Percentiles rank a stretch among this genome's conserved stretches.
These are phyloP conservation scores for Chaetothyriales sp. DNA, from an alignment of 2,329 filamentous ascomycete genomes.

Conservation along the genomic window DNA sequence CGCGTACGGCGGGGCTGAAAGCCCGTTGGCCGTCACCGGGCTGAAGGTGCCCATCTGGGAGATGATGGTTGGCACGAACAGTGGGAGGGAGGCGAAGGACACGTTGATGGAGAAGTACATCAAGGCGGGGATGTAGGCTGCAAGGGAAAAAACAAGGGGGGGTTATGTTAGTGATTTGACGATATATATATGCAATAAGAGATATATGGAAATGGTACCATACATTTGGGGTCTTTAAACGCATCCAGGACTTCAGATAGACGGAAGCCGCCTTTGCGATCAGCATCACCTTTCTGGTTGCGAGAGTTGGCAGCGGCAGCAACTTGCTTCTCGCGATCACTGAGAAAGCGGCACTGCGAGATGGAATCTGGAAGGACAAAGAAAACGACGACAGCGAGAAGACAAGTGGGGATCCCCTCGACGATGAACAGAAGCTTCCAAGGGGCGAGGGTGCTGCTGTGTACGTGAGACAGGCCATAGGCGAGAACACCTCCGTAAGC, in stretches of 20 bases:
- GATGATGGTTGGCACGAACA: conserved; percentile 50
- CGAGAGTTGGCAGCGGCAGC: conserved; percentile 10
- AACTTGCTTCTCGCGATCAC: conserved; percentile 25
- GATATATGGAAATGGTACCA: conserved; percentile 21
- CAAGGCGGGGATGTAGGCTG: conserved; percentile 28
- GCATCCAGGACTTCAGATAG: conserved; percentile 33
- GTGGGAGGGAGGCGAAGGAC: conserved; percentile 49
- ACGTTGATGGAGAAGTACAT: conserved; percentile 51
- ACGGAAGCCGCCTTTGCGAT: conserved; percentile 22
- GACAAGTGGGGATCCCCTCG: conserved; percentile 46
- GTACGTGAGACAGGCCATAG: conserved; percentile 43
- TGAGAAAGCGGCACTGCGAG: conserved; percentile 28
- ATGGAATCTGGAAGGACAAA: conserved; percentile 34
- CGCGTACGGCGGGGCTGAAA: conserved; percentile 58
- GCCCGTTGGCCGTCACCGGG: conserved; percentile 51
- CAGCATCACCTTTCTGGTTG: conserved; percentile 16
- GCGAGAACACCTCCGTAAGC: conserved; percentile 27
- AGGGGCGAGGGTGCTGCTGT: conserved; percentile 36
- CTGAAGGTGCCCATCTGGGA: conserved; percentile 50
- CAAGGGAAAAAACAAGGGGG: no score
- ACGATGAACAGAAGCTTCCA: conserved; percentile 54
- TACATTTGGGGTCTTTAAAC: conserved; percentile 32
- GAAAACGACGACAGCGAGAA: conserved; percentile 40
- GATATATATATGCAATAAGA: not conserved
- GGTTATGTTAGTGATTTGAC: not conserved